These are phyloP conservation scores for Cryomyces minteri DNA, from an alignment of 495 filamentous ascomycete species.

Conservation along the genomic window DNA sequence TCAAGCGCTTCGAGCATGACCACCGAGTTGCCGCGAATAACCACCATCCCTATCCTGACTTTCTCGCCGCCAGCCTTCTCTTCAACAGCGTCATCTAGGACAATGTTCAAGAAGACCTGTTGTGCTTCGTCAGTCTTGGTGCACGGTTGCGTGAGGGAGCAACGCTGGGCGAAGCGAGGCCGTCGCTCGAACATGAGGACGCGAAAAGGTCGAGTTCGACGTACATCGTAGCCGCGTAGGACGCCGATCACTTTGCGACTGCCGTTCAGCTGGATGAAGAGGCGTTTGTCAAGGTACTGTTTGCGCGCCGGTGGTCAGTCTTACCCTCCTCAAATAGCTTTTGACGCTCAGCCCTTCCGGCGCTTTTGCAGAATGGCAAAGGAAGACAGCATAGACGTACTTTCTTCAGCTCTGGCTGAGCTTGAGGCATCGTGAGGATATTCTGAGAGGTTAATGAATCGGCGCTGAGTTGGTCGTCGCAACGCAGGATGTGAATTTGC, in stretches of 20 bases:
- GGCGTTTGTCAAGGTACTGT: constrained; percentile 97
- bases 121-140: not conserved
- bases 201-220: constrained; percentile 11
- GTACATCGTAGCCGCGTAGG: constrained; percentile 87
- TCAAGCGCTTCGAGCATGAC: constrained; percentile 65
- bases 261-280: constrained; percentile 95
- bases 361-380: not conserved
- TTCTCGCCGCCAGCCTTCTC: constrained; percentile 89
- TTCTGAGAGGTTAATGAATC: too few relatives aligned
- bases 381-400: constrained; percentile 25
- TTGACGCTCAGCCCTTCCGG: not conserved
- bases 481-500: too few relatives aligned
- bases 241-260: constrained; percentile 93
- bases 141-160: too few relatives aligned
- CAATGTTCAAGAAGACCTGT: constrained; percentile 96
- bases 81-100: constrained; percentile 93
- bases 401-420: constrained; percentile 97
- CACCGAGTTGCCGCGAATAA: constrained; percentile 86
- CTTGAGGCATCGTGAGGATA: constrained; percentile 62
- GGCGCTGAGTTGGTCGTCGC: too few relatives aligned
- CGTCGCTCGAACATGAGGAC: not conserved
- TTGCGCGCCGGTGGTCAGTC: constrained; percentile 1
- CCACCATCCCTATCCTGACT: constrained; percentile 79
- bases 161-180: not conserved
- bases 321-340: not conserved